Evolutionary conservation across 345 rosid genomes (phyloP).

Genomic region (Salix dunnii): DNA sequence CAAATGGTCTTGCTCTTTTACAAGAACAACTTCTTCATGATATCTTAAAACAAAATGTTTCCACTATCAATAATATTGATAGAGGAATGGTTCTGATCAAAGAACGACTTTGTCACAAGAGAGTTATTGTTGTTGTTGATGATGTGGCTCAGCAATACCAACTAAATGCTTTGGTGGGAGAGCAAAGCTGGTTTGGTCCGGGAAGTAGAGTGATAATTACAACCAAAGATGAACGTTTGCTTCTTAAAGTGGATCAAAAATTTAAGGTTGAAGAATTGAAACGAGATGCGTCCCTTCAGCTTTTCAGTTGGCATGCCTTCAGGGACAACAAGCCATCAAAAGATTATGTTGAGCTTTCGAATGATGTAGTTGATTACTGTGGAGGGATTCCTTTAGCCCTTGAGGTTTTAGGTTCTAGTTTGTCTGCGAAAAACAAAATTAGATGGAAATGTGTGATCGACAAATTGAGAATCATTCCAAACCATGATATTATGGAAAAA

Average conservation of each 20-base stretch:
- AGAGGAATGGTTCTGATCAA: too few relatives aligned
- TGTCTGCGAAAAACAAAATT: background rate
- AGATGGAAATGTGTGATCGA: background rate
- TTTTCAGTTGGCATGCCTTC: constrained; percentile 14
- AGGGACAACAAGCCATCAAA: background rate
- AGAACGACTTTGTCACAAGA: too few relatives aligned
- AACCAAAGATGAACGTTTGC: background rate
- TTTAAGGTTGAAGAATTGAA: background rate
- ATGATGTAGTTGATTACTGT: background rate
- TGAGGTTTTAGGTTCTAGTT: constrained; percentile 8
- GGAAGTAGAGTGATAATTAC: constrained; percentile 13
- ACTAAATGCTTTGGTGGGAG: too few relatives aligned
- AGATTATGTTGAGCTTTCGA: background rate
- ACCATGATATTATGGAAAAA: too few relatives aligned
- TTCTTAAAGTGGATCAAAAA: background rate
- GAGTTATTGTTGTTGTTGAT: too few relatives aligned
- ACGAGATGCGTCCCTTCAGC: background rate
- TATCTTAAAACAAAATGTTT: too few relatives aligned
- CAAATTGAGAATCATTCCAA: too few relatives aligned
- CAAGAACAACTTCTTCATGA: too few relatives aligned
- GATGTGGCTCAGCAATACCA: too few relatives aligned
- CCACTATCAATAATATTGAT: too few relatives aligned
- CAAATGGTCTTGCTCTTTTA: too few relatives aligned
- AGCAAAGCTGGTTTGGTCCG: background rate
- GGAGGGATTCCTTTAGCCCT: constrained; percentile 15